phyloP scores from a whole-genome alignment of 345 rosid species.

The Lepidium sativum region DNA sequence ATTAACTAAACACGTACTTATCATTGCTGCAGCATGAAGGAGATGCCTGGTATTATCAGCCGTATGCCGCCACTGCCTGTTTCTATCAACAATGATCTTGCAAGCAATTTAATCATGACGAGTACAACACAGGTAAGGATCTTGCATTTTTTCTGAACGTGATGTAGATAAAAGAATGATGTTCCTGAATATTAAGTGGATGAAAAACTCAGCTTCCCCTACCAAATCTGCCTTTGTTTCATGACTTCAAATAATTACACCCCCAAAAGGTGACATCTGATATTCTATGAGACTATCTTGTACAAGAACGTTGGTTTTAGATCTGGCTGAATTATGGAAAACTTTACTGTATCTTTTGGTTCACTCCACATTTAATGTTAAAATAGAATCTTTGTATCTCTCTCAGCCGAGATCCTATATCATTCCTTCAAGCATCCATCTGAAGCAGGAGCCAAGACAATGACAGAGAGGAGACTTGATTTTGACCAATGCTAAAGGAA shows the following conservation, averaged over 20 bases:
- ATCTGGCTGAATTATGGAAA: neutral
- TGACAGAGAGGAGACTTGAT: slow-evolving; percentile 31
- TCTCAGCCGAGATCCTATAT: slow-evolving; percentile 52
- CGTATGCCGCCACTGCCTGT: slow-evolving; percentile 91
- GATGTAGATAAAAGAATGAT: neutral
- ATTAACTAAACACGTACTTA: slow-evolving; percentile 8
- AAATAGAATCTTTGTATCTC: neutral
- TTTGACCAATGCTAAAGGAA: slow-evolving; percentile 12
- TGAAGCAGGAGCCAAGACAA: slow-evolving; percentile 93
- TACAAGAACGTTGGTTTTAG: neutral
- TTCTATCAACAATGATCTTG: slow-evolving; percentile 67
- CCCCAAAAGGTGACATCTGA: neutral
- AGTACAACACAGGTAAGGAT: slow-evolving; percentile 49
- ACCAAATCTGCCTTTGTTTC: neutral
- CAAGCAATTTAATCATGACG: slow-evolving; percentile 54
- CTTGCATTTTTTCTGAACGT: neutral
- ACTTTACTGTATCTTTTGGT: neutral
- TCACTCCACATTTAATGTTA: neutral
- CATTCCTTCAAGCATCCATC: slow-evolving; percentile 41
- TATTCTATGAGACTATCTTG: neutral
- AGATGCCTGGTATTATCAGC: slow-evolving; percentile 84
- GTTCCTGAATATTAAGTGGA: neutral
- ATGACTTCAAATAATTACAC: neutral
- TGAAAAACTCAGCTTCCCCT: neutral
- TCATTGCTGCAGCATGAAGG: slow-evolving; percentile 59